Evolutionary conservation across 768 basidiomycete species (phyloP).

Genomic region (Piloderma croceum): DNA sequence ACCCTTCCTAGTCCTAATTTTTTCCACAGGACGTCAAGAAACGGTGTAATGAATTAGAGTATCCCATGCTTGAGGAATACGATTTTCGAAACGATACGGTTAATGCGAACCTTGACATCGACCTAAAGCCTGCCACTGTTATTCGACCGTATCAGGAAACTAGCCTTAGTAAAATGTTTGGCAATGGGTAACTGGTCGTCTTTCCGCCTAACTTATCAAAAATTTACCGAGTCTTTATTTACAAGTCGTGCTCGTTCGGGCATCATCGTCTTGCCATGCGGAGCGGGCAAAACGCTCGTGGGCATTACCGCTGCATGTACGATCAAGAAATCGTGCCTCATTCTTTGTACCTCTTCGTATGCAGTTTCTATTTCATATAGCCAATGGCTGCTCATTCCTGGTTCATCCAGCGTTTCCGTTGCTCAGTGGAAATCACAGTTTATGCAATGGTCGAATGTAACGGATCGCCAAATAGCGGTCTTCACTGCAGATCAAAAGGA

Average conservation of each 20-base stretch:
- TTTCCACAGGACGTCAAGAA: constrained; percentile 81
- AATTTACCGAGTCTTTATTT: constrained; percentile 8
- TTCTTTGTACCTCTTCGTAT: constrained; percentile 96
- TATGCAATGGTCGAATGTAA: constrained; percentile 97
- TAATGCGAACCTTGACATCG: constrained; percentile 96
- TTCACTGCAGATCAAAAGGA: constrained; percentile 99
- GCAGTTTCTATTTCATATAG: constrained; percentile 27
- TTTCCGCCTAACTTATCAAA: background rate
- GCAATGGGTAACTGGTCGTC: constrained; percentile 70
- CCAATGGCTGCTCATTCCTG: background rate
- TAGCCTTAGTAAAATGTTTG: constrained; percentile 98
- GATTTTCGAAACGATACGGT: constrained; percentile 97
- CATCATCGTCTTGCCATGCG: constrained; percentile 97
- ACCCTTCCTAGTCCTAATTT: constrained; percentile 1
- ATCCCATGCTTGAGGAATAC: constrained; percentile 98
- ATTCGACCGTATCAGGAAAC: constrained; percentile 99
- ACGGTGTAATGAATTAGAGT: constrained; percentile 93
- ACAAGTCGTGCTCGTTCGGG: constrained; percentile 90
- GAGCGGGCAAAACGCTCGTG: constrained; percentile 97
- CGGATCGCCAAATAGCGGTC: constrained; percentile 92
- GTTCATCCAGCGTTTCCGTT: constrained; percentile 64
- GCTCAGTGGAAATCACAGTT: constrained; percentile 99
- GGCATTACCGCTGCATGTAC: constrained; percentile 99
- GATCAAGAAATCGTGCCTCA: constrained; percentile 97
- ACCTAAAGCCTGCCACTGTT: constrained; percentile 95